Conservation (phyloP, 148 eudicot genomes). For the Cornus kousa region DNA sequence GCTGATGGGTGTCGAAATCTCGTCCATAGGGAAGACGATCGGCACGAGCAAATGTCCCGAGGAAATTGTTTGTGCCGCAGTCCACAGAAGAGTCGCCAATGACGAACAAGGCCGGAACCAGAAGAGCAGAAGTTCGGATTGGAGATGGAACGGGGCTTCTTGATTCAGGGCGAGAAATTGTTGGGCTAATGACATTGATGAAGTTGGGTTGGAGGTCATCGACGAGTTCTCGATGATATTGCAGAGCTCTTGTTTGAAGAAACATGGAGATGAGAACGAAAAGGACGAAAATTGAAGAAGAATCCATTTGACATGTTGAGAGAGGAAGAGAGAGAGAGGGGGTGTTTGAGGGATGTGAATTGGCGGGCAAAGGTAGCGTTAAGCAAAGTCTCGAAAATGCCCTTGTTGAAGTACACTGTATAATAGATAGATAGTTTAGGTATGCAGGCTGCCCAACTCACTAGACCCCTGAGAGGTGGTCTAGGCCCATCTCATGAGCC, state of each 20-base stretch:
- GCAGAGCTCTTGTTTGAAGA: constrained; percentile 16
- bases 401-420: neutral
- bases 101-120: constrained; percentile 70
- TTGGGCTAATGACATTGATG: neutral
- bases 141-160: constrained; percentile 9
- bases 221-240: constrained; percentile 32
- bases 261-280: constrained; percentile 18
- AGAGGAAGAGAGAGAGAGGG: neutral
- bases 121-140: constrained; percentile 16
- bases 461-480: too few species aligned
- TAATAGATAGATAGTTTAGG: too few species aligned
- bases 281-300: constrained; percentile 24
- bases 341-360: neutral
- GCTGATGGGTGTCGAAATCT: constrained; percentile 78
- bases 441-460: too few species aligned
- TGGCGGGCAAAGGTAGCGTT: constrained; percentile 35
- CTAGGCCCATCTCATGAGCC: too few species aligned
- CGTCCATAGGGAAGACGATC: constrained; percentile 84
- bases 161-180: constrained; percentile 24
- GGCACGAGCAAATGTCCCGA: constrained; percentile 89
- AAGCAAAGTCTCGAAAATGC: neutral
- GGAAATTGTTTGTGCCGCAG: constrained; percentile 82
- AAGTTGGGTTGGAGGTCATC: constrained; percentile 6
- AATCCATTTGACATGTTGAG: constrained; percentile 9
- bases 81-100: constrained; percentile 91